Percentiles rank a stretch among this genome's conserved stretches.
These are phyloP conservation scores for Pseudofabraea citricarpa DNA, from an alignment of 2,329 filamentous ascomycete genomes.

Conservation along the genomic window DNA sequence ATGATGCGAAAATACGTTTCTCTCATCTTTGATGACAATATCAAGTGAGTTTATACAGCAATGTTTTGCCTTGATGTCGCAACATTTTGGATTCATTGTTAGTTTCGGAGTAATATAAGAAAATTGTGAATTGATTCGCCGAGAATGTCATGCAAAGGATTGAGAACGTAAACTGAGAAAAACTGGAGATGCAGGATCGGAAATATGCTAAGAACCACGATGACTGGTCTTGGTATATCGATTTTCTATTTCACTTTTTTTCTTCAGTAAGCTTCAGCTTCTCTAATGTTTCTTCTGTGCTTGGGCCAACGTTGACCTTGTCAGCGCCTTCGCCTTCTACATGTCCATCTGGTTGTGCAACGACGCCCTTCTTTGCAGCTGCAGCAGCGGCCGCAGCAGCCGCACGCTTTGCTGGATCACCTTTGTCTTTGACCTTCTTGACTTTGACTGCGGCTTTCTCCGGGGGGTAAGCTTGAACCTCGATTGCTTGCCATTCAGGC, in stretches of 20 bases:
- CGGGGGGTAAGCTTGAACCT: constrained; percentile 76
- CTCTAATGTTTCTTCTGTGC: constrained; percentile 19
- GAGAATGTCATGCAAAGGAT: neutral
- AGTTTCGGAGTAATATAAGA: neutral
- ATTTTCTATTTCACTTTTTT: constrained; percentile 14
- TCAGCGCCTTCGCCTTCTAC: constrained; percentile 19
- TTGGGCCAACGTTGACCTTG: constrained; percentile 18
- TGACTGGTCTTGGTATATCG: constrained; percentile 8
- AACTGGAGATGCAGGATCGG: neutral
- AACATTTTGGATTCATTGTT: no score
- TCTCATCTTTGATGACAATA: no score
- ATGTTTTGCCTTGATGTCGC: no score
- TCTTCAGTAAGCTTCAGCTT: constrained; percentile 20
- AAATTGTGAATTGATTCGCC: neutral
- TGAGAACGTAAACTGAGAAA: neutral
- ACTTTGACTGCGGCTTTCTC: constrained; percentile 64
- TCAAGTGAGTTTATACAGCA: no score
- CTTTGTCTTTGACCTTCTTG: constrained; percentile 57
- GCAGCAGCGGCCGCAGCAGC: constrained; percentile 15
- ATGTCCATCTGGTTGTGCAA: constrained; percentile 23
- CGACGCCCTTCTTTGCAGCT: constrained; percentile 18
- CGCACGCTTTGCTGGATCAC: constrained; percentile 25
- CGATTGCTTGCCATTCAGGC: constrained; percentile 75
- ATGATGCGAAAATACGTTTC: no score
- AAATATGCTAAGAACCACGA: no score